phyloP scores from a whole-genome alignment of 2,329 filamentous ascomycete species.

The Ceratocystis eucalypticola region DNA sequence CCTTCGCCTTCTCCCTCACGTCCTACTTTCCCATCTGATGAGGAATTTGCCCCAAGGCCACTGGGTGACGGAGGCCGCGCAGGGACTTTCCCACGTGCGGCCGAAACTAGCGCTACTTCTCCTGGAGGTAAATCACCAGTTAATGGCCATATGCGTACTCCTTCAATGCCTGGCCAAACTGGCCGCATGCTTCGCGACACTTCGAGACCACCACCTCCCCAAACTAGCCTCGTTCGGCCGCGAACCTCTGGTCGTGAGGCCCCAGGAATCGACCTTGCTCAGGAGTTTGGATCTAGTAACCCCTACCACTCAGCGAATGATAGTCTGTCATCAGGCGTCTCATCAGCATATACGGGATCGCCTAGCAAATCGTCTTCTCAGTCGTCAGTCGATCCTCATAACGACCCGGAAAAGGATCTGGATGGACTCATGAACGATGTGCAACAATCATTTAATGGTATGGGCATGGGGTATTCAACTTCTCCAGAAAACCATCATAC shows the following conservation, averaged over 20 bases:
- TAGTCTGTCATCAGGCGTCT: slow-evolving; percentile 15
- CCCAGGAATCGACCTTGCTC: slow-evolving; percentile 40
- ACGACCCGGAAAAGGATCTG: slow-evolving; percentile 1
- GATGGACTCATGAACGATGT: slow-evolving; percentile 17
- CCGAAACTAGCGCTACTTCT: slow-evolving; percentile 21
- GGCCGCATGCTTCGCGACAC: slow-evolving; percentile 28
- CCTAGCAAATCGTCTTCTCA: slow-evolving; percentile 7
- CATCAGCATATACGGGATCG: slow-evolving; percentile 28
- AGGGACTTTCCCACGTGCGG: slow-evolving; percentile 39
- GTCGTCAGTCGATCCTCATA: slow-evolving; percentile 1
- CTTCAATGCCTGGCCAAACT: slow-evolving; percentile 25
- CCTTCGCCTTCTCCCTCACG: slow-evolving; percentile 26
- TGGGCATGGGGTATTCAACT: slow-evolving; percentile 9
- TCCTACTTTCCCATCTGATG: slow-evolving; percentile 18
- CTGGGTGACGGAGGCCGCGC: slow-evolving; percentile 33
- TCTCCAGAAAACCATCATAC: background rate
- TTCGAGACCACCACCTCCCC: slow-evolving; percentile 39
- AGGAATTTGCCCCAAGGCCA: slow-evolving; percentile 28
- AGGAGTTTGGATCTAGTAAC: slow-evolving; percentile 48
- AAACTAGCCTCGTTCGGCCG: slow-evolving; percentile 35
- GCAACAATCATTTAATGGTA: slow-evolving; percentile 14
- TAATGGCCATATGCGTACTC: slow-evolving; percentile 11
- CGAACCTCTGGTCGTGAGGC: slow-evolving; percentile 29
- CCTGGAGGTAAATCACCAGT: background rate
- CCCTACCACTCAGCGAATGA: slow-evolving; percentile 42